Evolutionary conservation across 768 basidiomycete species (phyloP), one percentile per base, ranked within the genome.

Genomic region (Sarcodon aspratus): DNA sequence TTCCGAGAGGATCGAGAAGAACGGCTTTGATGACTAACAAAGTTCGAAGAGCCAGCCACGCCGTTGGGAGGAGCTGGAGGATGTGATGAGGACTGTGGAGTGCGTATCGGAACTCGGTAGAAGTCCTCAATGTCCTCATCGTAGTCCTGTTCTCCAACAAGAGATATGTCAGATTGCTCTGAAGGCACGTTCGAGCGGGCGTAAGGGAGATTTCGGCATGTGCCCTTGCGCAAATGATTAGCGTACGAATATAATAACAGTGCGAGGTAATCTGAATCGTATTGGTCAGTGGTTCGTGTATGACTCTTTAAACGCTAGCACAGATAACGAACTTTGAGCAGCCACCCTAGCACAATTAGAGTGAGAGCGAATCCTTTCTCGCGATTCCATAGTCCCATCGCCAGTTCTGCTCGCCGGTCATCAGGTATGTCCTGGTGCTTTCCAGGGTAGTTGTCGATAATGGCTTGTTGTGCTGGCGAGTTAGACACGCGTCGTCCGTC

Each of bases 171-270:
- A 21, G 52, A 18, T 13, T 54, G 50, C 9, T 56, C 53, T 7
- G 49, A 47, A 9, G 48, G 48, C 21, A 51, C 47, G 46, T 47
- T 52, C 4, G 52, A 37, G 33, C 62, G 62, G 11, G 66, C 59
- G 51, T 51, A 76, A 10, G 87, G 82, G 40, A 99, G 79, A 11
- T 82, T 70, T 54, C 87, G 85, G 61, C 93, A 97, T 18, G 89
- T 86, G 43, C 92, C 89, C 58, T 85, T 85, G 42, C 93, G 87
- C 47, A 98, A 82, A 63, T 97, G 96, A 2, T 79, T 71, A 3
- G 92, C 93, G 63, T 88, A 97, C 11, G 95, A 97, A 66, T 98
- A 99, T 32, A 98, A 69, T 49, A 93, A 66, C 37, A 86, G 67
- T 40, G 85, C 84, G 64, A 99, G 93, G 70, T 96, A 99, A 95